Evolutionary conservation across 306 rosid species (phyloP).

Genomic region (Quillaja saponaria): DNA sequence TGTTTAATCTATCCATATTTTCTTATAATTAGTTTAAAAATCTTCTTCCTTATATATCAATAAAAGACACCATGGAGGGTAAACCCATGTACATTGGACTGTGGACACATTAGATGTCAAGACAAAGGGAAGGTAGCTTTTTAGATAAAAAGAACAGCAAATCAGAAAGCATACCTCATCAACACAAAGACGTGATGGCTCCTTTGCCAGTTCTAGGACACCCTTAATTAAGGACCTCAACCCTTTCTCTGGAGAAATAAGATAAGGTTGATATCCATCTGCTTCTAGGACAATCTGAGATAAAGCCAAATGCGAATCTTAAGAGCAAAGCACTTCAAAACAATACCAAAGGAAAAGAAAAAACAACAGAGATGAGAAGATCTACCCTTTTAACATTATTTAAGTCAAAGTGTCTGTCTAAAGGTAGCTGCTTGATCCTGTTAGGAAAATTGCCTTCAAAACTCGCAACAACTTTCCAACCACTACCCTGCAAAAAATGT

Average conservation of each 20-base stretch:
- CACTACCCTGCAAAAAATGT: constrained; percentile 66
- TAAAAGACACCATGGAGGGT: background rate
- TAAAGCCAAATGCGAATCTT: constrained; percentile 17
- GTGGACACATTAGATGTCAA: background rate
- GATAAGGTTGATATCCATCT: constrained; percentile 99
- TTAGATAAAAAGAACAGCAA: constrained; percentile 11
- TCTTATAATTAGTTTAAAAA: background rate
- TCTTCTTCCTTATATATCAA: too few species aligned
- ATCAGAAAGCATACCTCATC: constrained; percentile 74
- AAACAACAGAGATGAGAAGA: background rate
- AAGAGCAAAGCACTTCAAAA: constrained; percentile 25
- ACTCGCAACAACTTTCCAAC: constrained; percentile 98
- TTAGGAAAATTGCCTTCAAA: constrained; percentile 97
- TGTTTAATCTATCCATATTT: constrained; percentile 11
- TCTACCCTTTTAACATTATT: constrained; percentile 94
- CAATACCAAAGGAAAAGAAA: constrained; percentile 1
- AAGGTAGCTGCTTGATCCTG: constrained; percentile 90
- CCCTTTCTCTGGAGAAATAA: constrained; percentile 98
- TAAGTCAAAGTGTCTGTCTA: constrained; percentile 93
- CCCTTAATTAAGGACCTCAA: constrained; percentile 95
- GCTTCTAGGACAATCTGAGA: constrained; percentile 95
- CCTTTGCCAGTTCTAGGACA: constrained; percentile 95
- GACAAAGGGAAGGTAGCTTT: background rate
- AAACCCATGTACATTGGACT: background rate
- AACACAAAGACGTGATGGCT: constrained; percentile 92